Base-by-base conservation (phyloP, 345 rosid species). In the Cochlearia excelsa region DNA sequence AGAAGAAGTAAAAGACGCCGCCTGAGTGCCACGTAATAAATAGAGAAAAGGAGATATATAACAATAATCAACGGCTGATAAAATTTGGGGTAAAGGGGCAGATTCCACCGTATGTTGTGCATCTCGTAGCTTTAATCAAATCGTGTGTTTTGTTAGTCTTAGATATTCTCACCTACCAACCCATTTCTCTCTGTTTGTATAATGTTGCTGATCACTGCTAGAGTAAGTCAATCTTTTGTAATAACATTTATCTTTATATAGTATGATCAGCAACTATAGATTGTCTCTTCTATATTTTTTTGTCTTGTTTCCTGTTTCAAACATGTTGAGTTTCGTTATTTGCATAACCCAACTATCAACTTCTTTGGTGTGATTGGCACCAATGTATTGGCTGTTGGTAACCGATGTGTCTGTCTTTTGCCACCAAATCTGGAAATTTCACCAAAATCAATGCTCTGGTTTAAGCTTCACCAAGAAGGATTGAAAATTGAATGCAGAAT, bases 251-350 rank as follows among this genome's bases (percentile, higher is more conserved):
- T 46, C 35, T 11, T 61, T 54, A 16, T 31, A 28, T 3, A 2
- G 3, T 33, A 33, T 33, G 0, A 33, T 3, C 35, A 33, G 35
- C 5, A 33, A 16, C 23, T 34, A 9, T 41, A 8, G 11, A 28
- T 4, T 37, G 28, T 2, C 29, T 57, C 30, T 56, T 40, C 54
- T 46, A 54, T 11, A 7, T 49, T 50, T 23, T 42, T 23, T 35
- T 3, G 43, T 48, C 7, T 3, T 63, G 57, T 34, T 29, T 35
- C 11, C 4, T 57, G 7, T 51, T 70, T 0, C 28, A 73, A 46
- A 71, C 81, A 93, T 97, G 33, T 84, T 70, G 97, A 93, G 78
- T 62, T 93, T 53, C 99, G 86, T 55, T 93, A 83, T 75, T 71
- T 84, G 84, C 95, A 87, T 74, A 85, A 81, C 74, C 99, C 99